Evolutionary conservation across 148 eudicot species (phyloP).

Genomic region (Camellia lanceoleosa): DNA sequence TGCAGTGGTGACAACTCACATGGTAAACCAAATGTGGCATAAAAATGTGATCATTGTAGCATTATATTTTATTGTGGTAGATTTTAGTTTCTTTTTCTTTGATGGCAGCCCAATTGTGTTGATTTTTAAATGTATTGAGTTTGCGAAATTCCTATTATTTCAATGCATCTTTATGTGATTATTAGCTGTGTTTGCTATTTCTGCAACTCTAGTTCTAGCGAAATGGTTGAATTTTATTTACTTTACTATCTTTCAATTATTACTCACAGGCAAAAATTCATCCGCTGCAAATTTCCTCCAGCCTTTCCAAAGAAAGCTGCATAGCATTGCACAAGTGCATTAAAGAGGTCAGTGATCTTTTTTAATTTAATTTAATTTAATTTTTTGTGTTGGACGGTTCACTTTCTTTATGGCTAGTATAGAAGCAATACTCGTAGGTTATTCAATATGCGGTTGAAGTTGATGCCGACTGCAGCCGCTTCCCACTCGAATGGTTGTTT

Average conservation of each 20-base stretch:
- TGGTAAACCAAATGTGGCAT: too few relatives aligned
- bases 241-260: background rate
- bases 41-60: too few relatives aligned
- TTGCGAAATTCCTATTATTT: background rate
- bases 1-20: too few relatives aligned
- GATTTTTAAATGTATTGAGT: background rate
- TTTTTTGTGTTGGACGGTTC: background rate
- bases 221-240: conserved; percentile 6
- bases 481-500: conserved; percentile 88
- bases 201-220: background rate
- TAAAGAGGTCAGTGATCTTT: conserved; percentile 54
- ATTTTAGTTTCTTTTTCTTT: background rate
- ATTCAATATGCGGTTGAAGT: conserved; percentile 71
- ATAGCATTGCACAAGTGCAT: conserved; percentile 65
- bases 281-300: conserved; percentile 61
- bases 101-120: background rate
- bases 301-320: conserved; percentile 66
- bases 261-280: conserved; percentile 77
- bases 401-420: conserved; percentile 26
- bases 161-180: background rate
- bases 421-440: conserved; percentile 66
- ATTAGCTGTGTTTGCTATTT: background rate
- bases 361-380: too few relatives aligned
- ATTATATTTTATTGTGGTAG: background rate
- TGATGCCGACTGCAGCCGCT: conserved; percentile 72